A percentile compares a stretch with the other conserved stretches of the same genome.
Conservation (phyloP, 2,329 filamentous ascomycete species). For the Pseudocercospora eumusae region DNA sequence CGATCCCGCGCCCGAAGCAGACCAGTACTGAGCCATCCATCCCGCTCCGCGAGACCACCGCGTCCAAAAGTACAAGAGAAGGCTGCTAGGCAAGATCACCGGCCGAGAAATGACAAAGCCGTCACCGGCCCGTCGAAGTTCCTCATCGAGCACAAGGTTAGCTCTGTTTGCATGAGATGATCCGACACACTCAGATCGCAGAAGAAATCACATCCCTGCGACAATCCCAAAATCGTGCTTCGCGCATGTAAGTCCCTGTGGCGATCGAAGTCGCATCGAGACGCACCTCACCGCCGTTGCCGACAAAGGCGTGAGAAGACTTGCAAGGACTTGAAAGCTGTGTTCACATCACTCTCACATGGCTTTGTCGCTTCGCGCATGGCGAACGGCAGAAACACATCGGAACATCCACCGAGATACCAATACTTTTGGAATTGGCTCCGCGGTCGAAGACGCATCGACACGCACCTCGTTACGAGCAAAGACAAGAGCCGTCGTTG, state of each 20-base stretch:
- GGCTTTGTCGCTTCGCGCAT: neutral
- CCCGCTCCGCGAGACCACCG: slow-evolving; percentile 5
- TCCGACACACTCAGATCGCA: slow-evolving; percentile 1
- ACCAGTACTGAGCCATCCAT: slow-evolving; percentile 6
- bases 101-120: neutral
- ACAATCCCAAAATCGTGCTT: neutral
- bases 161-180: slow-evolving; percentile 7
- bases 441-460: neutral
- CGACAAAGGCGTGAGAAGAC: neutral
- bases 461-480: neutral
- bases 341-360: neutral
- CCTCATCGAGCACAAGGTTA: slow-evolving; percentile 11
- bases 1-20: slow-evolving; percentile 10
- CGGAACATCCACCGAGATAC: neutral
- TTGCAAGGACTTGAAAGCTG: neutral
- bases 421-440: neutral
- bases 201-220: neutral
- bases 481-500: neutral
- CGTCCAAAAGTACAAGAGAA: slow-evolving; percentile 9
- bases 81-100: slow-evolving; percentile 8
- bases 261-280: slow-evolving; percentile 10
- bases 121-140: slow-evolving; percentile 7
- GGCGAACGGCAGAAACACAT: neutral
- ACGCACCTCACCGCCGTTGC: neutral
- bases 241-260: slow-evolving; percentile 2